Evolutionary conservation across 176 grass and related monocot genomes (phyloP).

Genomic region (Metroxylon sagu): DNA sequence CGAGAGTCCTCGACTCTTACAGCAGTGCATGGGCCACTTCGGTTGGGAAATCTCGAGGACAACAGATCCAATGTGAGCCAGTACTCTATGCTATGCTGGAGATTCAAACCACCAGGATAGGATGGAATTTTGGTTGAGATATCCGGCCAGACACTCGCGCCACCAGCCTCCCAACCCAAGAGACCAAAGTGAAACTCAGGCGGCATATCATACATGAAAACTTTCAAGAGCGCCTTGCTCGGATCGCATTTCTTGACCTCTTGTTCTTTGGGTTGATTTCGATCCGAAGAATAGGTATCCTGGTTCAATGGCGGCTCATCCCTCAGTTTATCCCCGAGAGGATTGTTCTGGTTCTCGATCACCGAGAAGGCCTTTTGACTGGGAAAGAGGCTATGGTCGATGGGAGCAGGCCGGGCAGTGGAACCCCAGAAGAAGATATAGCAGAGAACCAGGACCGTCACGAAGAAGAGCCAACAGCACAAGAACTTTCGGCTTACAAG

Average conservation of each 20-base stretch:
- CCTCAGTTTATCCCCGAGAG: background rate
- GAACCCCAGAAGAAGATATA: slow-evolving; percentile 5
- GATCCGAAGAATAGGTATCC: background rate
- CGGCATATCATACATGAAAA: slow-evolving; percentile 22
- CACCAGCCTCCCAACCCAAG: slow-evolving; percentile 7
- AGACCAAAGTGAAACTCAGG: slow-evolving; percentile 16
- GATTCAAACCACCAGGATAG: slow-evolving; percentile 15
- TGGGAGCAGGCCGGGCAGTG: background rate
- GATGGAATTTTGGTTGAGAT: slow-evolving; percentile 5
- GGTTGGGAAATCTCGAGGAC: slow-evolving; percentile 9
- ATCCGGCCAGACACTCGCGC: slow-evolving; percentile 10
- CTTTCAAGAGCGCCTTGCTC: slow-evolving; percentile 9
- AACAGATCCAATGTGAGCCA: slow-evolving; percentile 17
- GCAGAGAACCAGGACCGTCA: background rate
- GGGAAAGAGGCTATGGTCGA: background rate
- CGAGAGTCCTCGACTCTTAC: slow-evolving; percentile 6
- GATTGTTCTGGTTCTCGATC: background rate
- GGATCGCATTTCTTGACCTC: background rate
- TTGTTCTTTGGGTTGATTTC: background rate
- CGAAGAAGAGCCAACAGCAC: background rate
- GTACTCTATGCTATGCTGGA: slow-evolving; percentile 21
- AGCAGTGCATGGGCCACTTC: slow-evolving; percentile 10
- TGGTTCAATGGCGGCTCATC: background rate
- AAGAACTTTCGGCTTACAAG: background rate
- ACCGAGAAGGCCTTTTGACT: slow-evolving; percentile 7